These are phyloP conservation scores for Salvia sclarea DNA, from an alignment of 305 asterid species.

Conservation along the genomic window DNA sequence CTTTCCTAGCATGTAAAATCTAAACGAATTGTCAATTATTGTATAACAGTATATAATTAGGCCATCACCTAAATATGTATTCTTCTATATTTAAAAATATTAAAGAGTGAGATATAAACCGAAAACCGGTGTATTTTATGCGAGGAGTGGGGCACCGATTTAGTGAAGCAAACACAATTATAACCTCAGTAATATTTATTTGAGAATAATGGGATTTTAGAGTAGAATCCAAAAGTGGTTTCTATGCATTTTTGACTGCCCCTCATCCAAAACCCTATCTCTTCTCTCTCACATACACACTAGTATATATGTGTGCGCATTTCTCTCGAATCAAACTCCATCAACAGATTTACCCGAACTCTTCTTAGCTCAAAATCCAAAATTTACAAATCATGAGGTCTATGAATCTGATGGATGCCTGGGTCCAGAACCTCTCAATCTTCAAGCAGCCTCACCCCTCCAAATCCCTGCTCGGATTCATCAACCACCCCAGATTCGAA, in stretches of 20 bases:
- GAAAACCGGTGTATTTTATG: too few species aligned
- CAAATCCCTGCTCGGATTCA: conserved; percentile 35
- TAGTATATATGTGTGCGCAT: conserved; percentile 3
- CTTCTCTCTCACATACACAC: not conserved
- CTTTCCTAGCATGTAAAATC: too few species aligned
- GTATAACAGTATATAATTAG: too few species aligned
- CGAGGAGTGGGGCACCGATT: too few species aligned
- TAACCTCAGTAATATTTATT: too few species aligned
- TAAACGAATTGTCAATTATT: too few species aligned
- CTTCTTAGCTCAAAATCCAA: not conserved
- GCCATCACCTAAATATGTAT: too few species aligned
- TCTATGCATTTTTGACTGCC: conserved; percentile 12
- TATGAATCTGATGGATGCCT: conserved; percentile 61
- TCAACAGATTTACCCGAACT: not conserved
- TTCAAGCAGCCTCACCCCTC: conserved; percentile 37
- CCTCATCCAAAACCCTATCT: conserved; percentile 63
- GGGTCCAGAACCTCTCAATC: conserved; percentile 47
- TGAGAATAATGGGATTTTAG: not conserved
- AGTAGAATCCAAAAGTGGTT: not conserved
- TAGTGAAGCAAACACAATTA: too few species aligned
- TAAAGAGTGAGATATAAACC: too few species aligned
- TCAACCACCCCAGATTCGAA: conserved; percentile 31
- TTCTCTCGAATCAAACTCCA: not conserved
- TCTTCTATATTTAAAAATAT: too few species aligned
- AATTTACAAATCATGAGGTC: conserved; percentile 46